A percentile compares a stretch with the other conserved stretches of the same genome.
Evolutionary conservation across 345 rosid genomes (phyloP).

Genomic region (Conringia planisiliqua): DNA sequence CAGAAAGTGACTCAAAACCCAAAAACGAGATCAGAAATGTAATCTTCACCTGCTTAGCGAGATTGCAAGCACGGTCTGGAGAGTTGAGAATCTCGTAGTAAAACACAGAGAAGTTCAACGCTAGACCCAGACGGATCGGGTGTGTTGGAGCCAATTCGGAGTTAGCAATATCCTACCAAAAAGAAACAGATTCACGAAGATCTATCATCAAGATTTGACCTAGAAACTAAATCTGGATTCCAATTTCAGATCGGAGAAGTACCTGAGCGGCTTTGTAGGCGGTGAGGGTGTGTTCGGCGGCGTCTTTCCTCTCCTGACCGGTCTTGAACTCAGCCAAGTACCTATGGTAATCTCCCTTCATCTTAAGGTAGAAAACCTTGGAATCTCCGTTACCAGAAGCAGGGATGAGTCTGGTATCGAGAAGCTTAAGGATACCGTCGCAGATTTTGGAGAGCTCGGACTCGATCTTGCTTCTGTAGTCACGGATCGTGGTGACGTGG

Average conservation of each 20-base stretch:
- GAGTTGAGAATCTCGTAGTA: conserved; percentile 89
- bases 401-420: conserved; percentile 71
- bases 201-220: not conserved
- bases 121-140: conserved; percentile 83
- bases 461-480: conserved; percentile 82
- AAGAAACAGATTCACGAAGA: not conserved
- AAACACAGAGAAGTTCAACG: conserved; percentile 85
- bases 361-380: conserved; percentile 86
- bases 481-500: conserved; percentile 76
- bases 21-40: not conserved
- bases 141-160: conserved; percentile 82
- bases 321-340: conserved; percentile 88
- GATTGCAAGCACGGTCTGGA: conserved; percentile 91
- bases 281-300: conserved; percentile 82
- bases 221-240: not conserved
- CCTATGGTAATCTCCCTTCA: conserved; percentile 94
- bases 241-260: not conserved
- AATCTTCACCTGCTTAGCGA: conserved; percentile 71
- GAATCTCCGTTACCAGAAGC: conserved; percentile 72
- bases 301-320: conserved; percentile 79
- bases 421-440: conserved; percentile 81
- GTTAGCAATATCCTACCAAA: conserved; percentile 79
- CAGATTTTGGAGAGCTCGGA: conserved; percentile 75
- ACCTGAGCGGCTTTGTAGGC: conserved; percentile 97
- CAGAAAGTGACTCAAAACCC: not conserved